Percentiles rank a stretch among this genome's conserved stretches.
Conservation (phyloP, 2,329 filamentous ascomycete species). For the Emergomyces pasteurianus region DNA sequence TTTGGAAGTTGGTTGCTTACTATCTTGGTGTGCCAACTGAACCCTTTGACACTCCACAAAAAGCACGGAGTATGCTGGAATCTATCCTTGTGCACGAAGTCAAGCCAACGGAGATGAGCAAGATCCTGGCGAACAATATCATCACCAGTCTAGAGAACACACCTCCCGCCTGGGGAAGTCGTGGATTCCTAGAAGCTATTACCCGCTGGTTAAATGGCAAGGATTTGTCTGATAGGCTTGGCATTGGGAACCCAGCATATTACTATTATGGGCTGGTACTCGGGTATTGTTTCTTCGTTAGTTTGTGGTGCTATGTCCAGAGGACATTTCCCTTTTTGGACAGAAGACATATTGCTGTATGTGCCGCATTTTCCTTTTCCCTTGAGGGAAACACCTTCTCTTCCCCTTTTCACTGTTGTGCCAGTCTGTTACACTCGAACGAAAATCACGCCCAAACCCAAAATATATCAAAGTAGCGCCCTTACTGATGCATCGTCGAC, state of each 20-base stretch:
- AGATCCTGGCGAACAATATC: slow-evolving; percentile 61
- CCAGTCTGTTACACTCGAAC: background rate
- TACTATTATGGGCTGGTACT: slow-evolving; percentile 51
- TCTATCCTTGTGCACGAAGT: slow-evolving; percentile 55
- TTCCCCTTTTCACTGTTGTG: no score
- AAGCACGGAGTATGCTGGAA: slow-evolving; percentile 55
- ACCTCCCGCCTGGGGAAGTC: slow-evolving; percentile 53
- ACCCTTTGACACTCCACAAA: slow-evolving; percentile 44
- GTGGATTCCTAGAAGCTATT: slow-evolving; percentile 55
- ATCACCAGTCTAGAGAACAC: slow-evolving; percentile 54
- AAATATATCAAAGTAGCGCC: background rate
- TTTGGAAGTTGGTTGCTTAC: slow-evolving; percentile 65
- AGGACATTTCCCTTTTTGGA: slow-evolving; percentile 40
- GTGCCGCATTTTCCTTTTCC: slow-evolving; percentile 6
- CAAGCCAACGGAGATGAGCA: slow-evolving; percentile 49
- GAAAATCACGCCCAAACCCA: background rate
- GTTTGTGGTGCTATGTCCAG: slow-evolving; percentile 36
- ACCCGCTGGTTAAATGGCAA: slow-evolving; percentile 60
- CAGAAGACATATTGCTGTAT: slow-evolving; percentile 39
- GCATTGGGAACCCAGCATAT: slow-evolving; percentile 42
- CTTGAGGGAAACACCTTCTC: no score
- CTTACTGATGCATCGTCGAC: no score
- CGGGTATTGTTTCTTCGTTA: slow-evolving; percentile 57
- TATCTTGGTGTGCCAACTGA: slow-evolving; percentile 57
- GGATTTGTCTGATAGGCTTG: slow-evolving; percentile 48